Evolutionary conservation across 2,329 filamentous ascomycete genomes (phyloP).

Genomic region (Apiospora saccharicola): DNA sequence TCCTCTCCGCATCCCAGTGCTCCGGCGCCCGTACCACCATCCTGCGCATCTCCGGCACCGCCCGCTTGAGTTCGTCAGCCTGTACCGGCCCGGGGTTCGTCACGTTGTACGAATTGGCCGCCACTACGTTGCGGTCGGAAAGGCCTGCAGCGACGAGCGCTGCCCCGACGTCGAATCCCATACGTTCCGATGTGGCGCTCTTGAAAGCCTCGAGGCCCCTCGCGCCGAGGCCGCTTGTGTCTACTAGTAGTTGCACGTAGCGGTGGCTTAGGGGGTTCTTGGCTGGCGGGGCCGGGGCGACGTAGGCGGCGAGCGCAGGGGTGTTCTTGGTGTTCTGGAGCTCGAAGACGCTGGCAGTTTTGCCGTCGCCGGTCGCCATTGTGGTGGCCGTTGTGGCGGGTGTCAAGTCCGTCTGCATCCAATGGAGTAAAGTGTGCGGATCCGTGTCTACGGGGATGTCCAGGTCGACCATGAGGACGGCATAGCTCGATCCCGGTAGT

Average conservation of each 20-base stretch:
- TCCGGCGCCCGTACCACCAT: conserved; percentile 10
- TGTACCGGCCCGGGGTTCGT: conserved; percentile 45
- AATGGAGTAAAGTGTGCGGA: conserved; percentile 21
- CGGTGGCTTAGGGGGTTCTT: conserved; percentile 47
- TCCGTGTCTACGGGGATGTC: conserved; percentile 5
- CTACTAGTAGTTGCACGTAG: conserved; percentile 50
- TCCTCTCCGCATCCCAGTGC: background rate
- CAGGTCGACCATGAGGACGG: conserved; percentile 25
- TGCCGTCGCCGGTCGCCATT: conserved; percentile 24
- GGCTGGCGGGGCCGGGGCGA: conserved; percentile 49
- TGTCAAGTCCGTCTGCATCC: conserved; percentile 24
- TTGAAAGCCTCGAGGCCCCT: conserved; percentile 38
- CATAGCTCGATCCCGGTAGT: conserved; percentile 7
- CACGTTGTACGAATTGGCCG: conserved; percentile 49
- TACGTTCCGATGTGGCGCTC: conserved; percentile 39
- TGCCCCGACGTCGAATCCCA: conserved; percentile 43
- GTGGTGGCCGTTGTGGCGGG: conserved; percentile 32
- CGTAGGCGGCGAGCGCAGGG: conserved; percentile 42
- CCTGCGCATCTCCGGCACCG: background rate
- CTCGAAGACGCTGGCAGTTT: background rate
- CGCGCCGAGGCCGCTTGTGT: conserved; percentile 42
- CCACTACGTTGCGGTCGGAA: conserved; percentile 40
- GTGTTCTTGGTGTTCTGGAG: conserved; percentile 32
- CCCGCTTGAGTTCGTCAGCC: background rate
- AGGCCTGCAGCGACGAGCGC: conserved; percentile 44